Evolutionary conservation across 2,329 filamentous ascomycete species (phyloP).

Genomic region (Ceratocystis papillata): DNA sequence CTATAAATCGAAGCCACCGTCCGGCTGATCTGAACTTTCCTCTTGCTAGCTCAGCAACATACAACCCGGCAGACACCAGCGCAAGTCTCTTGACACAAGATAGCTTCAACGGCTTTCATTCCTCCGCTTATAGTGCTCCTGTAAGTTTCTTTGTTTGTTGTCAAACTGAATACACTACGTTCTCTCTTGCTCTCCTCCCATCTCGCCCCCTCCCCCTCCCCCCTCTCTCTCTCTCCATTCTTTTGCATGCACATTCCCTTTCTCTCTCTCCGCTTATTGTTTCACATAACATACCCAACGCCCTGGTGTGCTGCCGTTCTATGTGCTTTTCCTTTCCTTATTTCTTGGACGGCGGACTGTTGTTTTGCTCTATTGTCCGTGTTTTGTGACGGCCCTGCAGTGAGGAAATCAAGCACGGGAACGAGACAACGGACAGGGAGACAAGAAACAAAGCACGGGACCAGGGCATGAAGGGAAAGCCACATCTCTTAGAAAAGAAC

Average conservation of each 20-base stretch:
- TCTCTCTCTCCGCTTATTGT: neutral
- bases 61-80: neutral
- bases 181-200: neutral
- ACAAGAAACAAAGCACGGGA: neutral
- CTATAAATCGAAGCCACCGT: constrained; percentile 6
- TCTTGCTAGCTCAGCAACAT: neutral
- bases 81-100: neutral
- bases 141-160: neutral
- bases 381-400: neutral
- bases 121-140: neutral
- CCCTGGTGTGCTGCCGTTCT: neutral
- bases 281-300: neutral
- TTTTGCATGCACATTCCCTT: neutral
- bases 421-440: neutral
- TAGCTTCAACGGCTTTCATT: neutral
- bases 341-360: neutral
- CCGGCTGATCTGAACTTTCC: neutral
- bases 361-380: neutral
- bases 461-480: neutral
- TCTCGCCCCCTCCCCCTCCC: neutral
- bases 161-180: neutral
- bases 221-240: neutral
- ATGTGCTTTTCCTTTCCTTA: neutral
- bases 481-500: neutral
- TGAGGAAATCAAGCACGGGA: neutral